phyloP scores from a whole-genome alignment of 1,284 basidiomycete species.

The Flammula alnicola region DNA sequence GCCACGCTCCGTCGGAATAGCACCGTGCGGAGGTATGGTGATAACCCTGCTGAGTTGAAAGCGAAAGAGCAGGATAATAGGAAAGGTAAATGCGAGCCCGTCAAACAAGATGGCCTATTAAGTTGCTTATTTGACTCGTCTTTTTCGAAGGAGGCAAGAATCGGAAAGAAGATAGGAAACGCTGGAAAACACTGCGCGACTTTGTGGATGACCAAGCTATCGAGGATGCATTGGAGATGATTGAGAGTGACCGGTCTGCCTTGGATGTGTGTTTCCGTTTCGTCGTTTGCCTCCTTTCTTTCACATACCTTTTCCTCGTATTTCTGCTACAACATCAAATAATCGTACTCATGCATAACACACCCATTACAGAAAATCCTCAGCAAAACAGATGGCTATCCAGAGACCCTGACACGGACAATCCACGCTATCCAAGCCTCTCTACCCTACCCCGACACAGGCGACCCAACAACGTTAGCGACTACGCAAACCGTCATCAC shows the following conservation, averaged over 20 bases:
- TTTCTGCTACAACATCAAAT: not conserved
- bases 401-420: constrained; percentile 60
- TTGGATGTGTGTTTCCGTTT: constrained; percentile 59
- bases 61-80: constrained; percentile 20
- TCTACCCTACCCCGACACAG: constrained; percentile 45
- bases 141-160: constrained; percentile 17
- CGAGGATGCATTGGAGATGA: constrained; percentile 70
- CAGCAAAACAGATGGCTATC: constrained; percentile 65
- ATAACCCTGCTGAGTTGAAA: constrained; percentile 17
- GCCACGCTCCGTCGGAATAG: constrained; percentile 47
- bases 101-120: too few relatives aligned
- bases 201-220: constrained; percentile 82
- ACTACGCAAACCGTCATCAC: constrained; percentile 52
- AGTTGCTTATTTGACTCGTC: too few relatives aligned
- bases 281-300: not conserved
- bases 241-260: constrained; percentile 67
- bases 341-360: not conserved
- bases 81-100: too few relatives aligned
- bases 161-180: constrained; percentile 49
- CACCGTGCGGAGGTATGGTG: constrained; percentile 19
- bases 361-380: constrained; percentile 54
- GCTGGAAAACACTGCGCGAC: constrained; percentile 81
- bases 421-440: constrained; percentile 57
- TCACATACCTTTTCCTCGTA: too few relatives aligned
- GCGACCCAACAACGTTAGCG: constrained; percentile 18